A percentile compares a stretch with the other conserved stretches of the same genome.
phyloP scores from a whole-genome alignment of 1,284 basidiomycete species.

The Golubevia pallescens region DNA sequence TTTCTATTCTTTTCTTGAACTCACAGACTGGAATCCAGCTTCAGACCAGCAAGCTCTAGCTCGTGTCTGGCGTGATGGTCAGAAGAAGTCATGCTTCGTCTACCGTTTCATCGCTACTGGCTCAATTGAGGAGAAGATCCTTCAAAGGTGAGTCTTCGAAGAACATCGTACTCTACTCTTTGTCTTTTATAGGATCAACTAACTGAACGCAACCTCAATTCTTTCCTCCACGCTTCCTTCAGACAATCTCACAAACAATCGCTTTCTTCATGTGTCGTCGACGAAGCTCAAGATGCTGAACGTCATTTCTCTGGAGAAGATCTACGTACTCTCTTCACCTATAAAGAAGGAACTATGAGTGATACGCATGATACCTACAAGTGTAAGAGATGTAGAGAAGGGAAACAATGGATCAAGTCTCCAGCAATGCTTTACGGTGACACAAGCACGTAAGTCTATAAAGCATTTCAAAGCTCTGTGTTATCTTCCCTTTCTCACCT shows the following conservation, averaged over 20 bases:
- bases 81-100: conserved; percentile 78
- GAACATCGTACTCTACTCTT: too few relatives aligned
- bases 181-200: too few relatives aligned
- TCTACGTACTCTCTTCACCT: conserved; percentile 52
- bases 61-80: conserved; percentile 98
- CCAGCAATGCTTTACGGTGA: conserved; percentile 59
- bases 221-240: too few relatives aligned
- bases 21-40: conserved; percentile 93
- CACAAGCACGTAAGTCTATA: conserved; percentile 37
- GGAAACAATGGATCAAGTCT: conserved; percentile 42
- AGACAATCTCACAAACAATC: conserved; percentile 62
- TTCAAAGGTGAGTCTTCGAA: conserved; percentile 32
- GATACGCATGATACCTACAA: conserved; percentile 64
- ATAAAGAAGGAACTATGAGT: conserved; percentile 47
- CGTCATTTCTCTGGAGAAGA: conserved; percentile 60
- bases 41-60: conserved; percentile 98
- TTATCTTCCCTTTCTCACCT: neutral
- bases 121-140: conserved; percentile 62
- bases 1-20: neutral
- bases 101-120: conserved; percentile 64
- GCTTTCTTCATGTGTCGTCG: conserved; percentile 62
- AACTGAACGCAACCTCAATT: too few relatives aligned
- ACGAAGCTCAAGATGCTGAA: conserved; percentile 58
- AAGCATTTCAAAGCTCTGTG: too few relatives aligned
- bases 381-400: conserved; percentile 52